Conservation (phyloP, 2,329 filamentous ascomycete genomes). For the Diaporthe sp. region DNA sequence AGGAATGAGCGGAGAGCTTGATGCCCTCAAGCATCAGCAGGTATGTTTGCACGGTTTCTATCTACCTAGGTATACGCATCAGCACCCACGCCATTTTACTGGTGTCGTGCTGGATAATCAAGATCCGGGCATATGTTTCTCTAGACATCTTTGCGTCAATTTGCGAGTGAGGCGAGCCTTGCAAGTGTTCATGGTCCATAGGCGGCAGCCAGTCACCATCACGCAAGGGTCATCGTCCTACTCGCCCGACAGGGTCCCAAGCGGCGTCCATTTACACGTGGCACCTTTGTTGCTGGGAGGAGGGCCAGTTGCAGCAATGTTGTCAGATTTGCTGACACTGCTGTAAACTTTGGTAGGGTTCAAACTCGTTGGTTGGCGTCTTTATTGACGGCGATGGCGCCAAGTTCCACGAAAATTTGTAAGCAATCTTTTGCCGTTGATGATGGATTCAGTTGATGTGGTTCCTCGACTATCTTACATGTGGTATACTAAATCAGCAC, state of each 20-base stretch:
- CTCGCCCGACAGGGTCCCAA: neutral
- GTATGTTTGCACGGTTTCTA: neutral
- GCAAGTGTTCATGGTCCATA: too few relatives aligned
- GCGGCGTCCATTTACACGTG: neutral
- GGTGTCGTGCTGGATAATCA: too few relatives aligned
- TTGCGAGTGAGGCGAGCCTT: neutral
- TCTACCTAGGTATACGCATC: neutral
- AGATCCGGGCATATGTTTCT: too few relatives aligned
- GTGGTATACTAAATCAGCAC: too few relatives aligned
- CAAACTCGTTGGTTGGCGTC: neutral
- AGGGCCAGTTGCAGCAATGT: neutral
- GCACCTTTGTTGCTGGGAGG: neutral
- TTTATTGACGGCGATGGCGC: conserved; percentile 1
- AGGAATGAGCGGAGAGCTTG: neutral
- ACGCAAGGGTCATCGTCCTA: too few relatives aligned
- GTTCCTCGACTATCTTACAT: too few relatives aligned
- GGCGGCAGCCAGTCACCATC: too few relatives aligned
- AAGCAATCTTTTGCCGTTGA: neutral
- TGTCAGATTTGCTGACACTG: neutral
- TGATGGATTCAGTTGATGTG: too few relatives aligned
- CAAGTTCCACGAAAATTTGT: neutral
- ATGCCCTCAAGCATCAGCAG: neutral
- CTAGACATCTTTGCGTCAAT: neutral
- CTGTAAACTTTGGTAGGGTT: neutral
- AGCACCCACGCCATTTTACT: too few relatives aligned